These are phyloP conservation scores for Colletotrichum musicola DNA, from an alignment of 2,329 filamentous ascomycete genomes.

Conservation along the genomic window DNA sequence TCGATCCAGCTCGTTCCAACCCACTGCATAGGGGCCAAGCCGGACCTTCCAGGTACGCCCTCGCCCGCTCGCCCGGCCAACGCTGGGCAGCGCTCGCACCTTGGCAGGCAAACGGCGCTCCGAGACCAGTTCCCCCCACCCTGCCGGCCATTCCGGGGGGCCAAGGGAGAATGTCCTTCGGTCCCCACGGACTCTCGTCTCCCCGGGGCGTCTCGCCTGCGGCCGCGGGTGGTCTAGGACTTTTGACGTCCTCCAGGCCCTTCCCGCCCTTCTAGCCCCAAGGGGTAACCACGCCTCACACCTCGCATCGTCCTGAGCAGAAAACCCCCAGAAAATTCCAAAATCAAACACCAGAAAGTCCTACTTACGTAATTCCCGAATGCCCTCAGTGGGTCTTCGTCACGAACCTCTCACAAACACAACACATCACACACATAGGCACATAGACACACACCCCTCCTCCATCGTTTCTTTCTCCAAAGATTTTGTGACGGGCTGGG, in stretches of 20 bases:
- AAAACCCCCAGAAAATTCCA: too few species aligned
- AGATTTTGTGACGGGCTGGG: too few species aligned
- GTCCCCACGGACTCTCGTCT: too few species aligned
- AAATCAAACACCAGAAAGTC: conserved; percentile 7
- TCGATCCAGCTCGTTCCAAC: background rate
- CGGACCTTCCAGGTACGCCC: background rate
- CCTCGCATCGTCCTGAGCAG: background rate
- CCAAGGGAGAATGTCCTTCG: background rate
- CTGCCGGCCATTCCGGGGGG: conserved; percentile 4
- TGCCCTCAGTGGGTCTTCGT: conserved; percentile 11
- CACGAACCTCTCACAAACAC: background rate
- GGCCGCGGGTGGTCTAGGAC: background rate
- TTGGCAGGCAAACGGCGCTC: conserved; percentile 4
- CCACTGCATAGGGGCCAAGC: background rate
- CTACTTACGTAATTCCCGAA: conserved; percentile 35
- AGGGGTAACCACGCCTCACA: background rate
- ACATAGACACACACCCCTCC: too few species aligned
- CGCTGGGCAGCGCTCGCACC: background rate
- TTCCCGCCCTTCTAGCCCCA: background rate
- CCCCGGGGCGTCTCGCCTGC: too few species aligned
- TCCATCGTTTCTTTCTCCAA: too few species aligned
- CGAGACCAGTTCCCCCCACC: background rate
- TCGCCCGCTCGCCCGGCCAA: background rate
- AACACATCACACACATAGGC: too few species aligned
- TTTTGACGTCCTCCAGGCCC: background rate